phyloP scores from a whole-genome alignment of 1,139 yeast species.

The Suhomyces atakaporum region DNA sequence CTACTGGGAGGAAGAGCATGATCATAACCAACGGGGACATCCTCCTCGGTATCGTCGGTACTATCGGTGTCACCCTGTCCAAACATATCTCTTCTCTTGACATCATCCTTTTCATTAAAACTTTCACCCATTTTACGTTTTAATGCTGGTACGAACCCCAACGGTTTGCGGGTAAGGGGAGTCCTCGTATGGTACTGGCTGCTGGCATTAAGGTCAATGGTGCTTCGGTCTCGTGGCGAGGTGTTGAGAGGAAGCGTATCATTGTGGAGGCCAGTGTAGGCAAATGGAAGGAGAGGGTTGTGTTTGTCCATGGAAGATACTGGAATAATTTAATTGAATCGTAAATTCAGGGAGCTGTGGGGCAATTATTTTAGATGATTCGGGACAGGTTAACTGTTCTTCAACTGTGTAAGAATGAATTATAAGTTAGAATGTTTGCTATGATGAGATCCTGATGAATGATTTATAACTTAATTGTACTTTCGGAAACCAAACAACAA shows the following conservation, averaged over 20 bases:
- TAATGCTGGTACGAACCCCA: slow-evolving; percentile 35
- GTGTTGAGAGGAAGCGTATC: slow-evolving; percentile 33
- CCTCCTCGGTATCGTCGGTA: slow-evolving; percentile 21
- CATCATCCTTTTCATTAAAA: slow-evolving; percentile 48
- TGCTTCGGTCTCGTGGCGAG: slow-evolving; percentile 36
- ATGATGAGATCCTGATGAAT: no score
- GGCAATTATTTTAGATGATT: no score
- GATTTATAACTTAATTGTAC: no score
- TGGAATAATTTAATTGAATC: no score
- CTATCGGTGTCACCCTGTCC: slow-evolving; percentile 21
- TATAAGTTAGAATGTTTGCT: no score
- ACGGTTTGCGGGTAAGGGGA: slow-evolving; percentile 13
- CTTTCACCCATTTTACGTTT: slow-evolving; percentile 50
- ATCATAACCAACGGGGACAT: slow-evolving; percentile 6
- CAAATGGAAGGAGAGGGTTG: slow-evolving; percentile 47
- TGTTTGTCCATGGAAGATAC: slow-evolving; percentile 36
- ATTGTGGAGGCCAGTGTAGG: slow-evolving; percentile 34
- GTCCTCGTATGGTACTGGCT: slow-evolving; percentile 37
- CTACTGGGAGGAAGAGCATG: slow-evolving; percentile 33
- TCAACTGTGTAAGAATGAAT: no score
- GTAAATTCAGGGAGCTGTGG: no score
- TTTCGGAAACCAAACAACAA: no score
- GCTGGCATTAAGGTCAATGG: slow-evolving; percentile 42
- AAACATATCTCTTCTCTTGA: slow-evolving; percentile 36
- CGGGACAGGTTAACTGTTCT: no score